Evolutionary conservation across 2,329 filamentous ascomycete genomes (phyloP).

Genomic region (Boeremia lycopersici): DNA sequence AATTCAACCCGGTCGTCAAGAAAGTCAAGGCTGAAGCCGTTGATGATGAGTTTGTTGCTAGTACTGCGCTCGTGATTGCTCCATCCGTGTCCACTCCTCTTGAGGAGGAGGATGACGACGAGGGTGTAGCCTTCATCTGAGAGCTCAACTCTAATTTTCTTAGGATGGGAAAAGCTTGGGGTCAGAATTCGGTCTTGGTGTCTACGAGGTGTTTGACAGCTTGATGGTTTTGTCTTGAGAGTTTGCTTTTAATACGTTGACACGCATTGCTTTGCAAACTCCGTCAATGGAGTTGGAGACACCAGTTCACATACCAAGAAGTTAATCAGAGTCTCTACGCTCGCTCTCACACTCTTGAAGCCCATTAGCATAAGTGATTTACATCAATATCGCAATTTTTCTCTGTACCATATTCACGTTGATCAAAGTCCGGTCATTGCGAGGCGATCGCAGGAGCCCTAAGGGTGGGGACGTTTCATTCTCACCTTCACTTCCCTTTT

Average conservation of each 20-base stretch:
- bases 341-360: too few species aligned
- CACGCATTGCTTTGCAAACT: too few species aligned
- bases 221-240: too few species aligned
- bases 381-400: too few species aligned
- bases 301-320: too few species aligned
- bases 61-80: not conserved
- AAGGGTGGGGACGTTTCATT: not conserved
- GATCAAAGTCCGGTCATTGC: not conserved
- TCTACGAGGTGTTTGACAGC: not conserved
- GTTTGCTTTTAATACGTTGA: too few species aligned
- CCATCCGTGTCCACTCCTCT: too few species aligned
- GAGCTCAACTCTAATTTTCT: not conserved
- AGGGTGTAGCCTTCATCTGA: conserved; percentile 1
- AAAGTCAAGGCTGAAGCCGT: conserved; percentile 3
- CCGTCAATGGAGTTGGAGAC: too few species aligned
- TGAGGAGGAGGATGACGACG: not conserved
- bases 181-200: not conserved
- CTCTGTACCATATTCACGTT: not conserved
- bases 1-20: not conserved
- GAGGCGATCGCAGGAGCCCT: not conserved
- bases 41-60: not conserved
- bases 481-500: conserved; percentile 4
- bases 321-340: too few species aligned
- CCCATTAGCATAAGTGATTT: too few species aligned
- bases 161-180: not conserved